Evolutionary conservation across 2,329 filamentous ascomycete genomes (phyloP).

Genomic region (Lachnellula suecica): DNA sequence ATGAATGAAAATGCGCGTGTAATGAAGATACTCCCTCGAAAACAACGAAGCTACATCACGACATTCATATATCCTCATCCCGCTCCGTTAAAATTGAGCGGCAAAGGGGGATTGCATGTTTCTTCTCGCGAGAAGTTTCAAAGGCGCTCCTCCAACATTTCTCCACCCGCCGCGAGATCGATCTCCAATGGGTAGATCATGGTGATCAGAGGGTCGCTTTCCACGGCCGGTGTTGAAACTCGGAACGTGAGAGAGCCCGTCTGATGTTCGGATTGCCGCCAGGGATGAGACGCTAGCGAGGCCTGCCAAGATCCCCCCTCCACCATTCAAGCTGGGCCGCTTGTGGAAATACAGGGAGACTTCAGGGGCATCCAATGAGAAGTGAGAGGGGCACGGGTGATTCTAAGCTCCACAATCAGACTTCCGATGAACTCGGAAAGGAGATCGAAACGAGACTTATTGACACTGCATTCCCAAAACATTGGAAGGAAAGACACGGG

Average conservation of each 20-base stretch:
- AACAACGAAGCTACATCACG: not conserved
- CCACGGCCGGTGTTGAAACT: conserved; percentile 18
- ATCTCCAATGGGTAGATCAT: conserved; percentile 7
- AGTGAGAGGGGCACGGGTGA: no score
- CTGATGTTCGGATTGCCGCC: conserved; percentile 20
- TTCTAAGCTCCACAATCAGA: no score
- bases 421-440: no score
- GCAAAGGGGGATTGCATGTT: conserved; percentile 4
- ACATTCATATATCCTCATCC: not conserved
- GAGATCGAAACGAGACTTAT: not conserved
- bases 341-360: no score
- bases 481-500: not conserved
- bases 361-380: no score
- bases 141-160: conserved; percentile 2
- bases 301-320: conserved; percentile 8
- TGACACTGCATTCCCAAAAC: not conserved
- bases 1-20: conserved; percentile 4
- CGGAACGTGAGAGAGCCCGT: conserved; percentile 13
- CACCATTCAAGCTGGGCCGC: no score
- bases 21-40: conserved; percentile 2
- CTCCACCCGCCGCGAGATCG: not conserved
- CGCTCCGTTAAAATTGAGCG: not conserved
- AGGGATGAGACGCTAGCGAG: conserved; percentile 18
- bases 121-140: conserved; percentile 22
- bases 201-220: conserved; percentile 15